phyloP scores from a whole-genome alignment of 116 monocot species.

The Cymodocea nodosa region DNA sequence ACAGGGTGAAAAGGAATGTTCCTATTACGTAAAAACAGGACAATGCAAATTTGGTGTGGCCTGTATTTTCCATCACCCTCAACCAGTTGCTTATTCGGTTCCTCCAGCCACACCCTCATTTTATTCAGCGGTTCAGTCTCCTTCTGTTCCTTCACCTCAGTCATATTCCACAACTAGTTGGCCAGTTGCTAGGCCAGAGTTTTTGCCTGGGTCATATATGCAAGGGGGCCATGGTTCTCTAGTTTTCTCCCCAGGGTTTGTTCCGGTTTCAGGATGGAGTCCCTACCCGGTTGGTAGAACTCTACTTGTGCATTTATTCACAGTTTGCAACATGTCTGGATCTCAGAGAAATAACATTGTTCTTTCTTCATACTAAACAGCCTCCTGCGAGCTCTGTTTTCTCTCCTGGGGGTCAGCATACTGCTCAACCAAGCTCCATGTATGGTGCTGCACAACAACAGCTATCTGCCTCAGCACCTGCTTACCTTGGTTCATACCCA shows the following conservation, averaged over 20 bases:
- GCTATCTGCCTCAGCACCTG: conserved; percentile 39
- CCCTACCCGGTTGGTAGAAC: conserved; percentile 18
- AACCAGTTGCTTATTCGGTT: conserved; percentile 24
- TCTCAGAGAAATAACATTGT: neutral
- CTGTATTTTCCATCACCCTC: conserved; percentile 87
- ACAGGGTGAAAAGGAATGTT: conserved; percentile 94
- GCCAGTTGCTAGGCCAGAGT: conserved; percentile 40
- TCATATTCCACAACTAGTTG: conserved; percentile 36
- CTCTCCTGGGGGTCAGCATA: conserved; percentile 36
- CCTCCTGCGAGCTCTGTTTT: conserved; percentile 23
- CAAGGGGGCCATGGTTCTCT: conserved; percentile 15
- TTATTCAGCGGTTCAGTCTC: conserved; percentile 52
- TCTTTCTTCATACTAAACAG: conserved; percentile 16
- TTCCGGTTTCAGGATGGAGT: conserved; percentile 18
- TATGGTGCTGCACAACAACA: conserved; percentile 47
- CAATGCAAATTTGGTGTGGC: conserved; percentile 84
- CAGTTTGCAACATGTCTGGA: neutral
- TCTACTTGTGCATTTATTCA: neutral
- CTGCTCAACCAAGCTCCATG: conserved; percentile 30
- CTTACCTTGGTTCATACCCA: conserved; percentile 26
- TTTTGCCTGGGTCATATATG: conserved; percentile 15
- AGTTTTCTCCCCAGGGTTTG: conserved; percentile 10
- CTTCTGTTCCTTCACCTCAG: conserved; percentile 31
- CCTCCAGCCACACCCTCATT: conserved; percentile 29
- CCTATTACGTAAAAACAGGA: conserved; percentile 81